A percentile compares a stretch with the other conserved stretches of the same genome.
phyloP scores from a whole-genome alignment of 1,284 basidiomycete species.

The Porodaedalea pini region DNA sequence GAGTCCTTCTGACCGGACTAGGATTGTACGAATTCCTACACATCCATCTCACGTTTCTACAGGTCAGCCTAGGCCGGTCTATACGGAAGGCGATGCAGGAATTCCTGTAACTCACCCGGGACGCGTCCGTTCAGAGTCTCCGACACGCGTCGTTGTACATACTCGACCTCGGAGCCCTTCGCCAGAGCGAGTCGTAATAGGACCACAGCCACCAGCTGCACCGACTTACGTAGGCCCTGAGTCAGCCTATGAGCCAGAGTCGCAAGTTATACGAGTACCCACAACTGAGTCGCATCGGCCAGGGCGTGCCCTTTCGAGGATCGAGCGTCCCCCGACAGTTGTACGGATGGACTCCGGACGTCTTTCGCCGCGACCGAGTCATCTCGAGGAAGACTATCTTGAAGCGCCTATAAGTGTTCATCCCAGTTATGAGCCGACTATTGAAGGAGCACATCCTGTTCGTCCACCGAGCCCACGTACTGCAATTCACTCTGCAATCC shows the following conservation, averaged over 20 bases:
- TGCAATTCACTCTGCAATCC: not conserved
- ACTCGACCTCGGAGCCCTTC: not conserved
- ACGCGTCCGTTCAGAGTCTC: not conserved
- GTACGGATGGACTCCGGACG: not conserved
- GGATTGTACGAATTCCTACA: no score
- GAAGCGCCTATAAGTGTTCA: not conserved
- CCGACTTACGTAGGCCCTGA: not conserved
- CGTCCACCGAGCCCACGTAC: conserved; percentile 1
- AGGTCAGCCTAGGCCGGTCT: not conserved
- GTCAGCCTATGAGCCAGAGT: not conserved
- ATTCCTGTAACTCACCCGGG: not conserved
- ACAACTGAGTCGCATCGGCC: not conserved
- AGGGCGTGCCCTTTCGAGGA: not conserved
- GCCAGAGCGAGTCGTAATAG: not conserved
- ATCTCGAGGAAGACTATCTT: not conserved
- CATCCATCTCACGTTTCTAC: no score
- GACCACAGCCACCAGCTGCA: not conserved
- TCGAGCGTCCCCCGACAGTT: not conserved
- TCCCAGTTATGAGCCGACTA: not conserved
- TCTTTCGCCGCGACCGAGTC: not conserved
- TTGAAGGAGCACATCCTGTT: conserved; percentile 4
- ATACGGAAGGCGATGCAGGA: not conserved
- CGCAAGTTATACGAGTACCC: not conserved
- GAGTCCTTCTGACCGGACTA: no score
- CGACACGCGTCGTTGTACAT: conserved; percentile 7